These are phyloP conservation scores for Acacia confusa DNA, from an alignment of 306 rosid species.

Conservation along the genomic window DNA sequence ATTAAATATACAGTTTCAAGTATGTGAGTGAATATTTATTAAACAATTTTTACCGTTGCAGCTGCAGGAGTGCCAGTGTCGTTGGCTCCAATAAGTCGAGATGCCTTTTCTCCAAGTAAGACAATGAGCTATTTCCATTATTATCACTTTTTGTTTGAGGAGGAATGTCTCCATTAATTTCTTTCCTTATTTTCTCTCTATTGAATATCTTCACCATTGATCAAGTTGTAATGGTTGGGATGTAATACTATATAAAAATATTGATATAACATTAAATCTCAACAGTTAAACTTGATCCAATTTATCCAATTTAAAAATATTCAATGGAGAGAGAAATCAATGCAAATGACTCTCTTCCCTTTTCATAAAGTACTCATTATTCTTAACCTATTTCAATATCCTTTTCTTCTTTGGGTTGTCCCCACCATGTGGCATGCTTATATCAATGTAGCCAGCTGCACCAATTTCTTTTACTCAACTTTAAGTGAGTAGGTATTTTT, in stretches of 20 bases:
- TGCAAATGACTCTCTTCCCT: too few relatives aligned
- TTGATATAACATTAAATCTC: too few relatives aligned
- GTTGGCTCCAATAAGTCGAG: conserved; percentile 38
- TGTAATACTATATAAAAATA: too few relatives aligned
- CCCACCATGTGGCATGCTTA: not conserved
- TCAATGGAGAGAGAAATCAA: too few relatives aligned
- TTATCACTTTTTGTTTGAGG: not conserved
- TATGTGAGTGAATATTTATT: not conserved
- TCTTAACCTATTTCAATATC: not conserved
- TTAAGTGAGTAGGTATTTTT: too few relatives aligned
- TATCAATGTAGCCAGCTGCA: not conserved
- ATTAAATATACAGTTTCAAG: not conserved
- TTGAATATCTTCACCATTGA: too few relatives aligned
- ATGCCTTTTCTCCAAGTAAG: conserved; percentile 39
- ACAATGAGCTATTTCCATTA: not conserved
- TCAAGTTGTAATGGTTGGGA: too few relatives aligned
- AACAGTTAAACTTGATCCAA: too few relatives aligned
- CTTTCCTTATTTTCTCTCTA: too few relatives aligned
- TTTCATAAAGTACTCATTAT: not conserved
- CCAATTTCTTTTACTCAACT: too few relatives aligned
- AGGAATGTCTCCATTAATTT: too few relatives aligned
- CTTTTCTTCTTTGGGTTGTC: not conserved
- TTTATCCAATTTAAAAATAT: too few relatives aligned
- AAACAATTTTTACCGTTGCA: not conserved
- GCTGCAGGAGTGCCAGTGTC: conserved; percentile 47